These are phyloP conservation scores for Aspergillus haitiensis DNA, from an alignment of 495 filamentous ascomycete species.

Conservation along the genomic window DNA sequence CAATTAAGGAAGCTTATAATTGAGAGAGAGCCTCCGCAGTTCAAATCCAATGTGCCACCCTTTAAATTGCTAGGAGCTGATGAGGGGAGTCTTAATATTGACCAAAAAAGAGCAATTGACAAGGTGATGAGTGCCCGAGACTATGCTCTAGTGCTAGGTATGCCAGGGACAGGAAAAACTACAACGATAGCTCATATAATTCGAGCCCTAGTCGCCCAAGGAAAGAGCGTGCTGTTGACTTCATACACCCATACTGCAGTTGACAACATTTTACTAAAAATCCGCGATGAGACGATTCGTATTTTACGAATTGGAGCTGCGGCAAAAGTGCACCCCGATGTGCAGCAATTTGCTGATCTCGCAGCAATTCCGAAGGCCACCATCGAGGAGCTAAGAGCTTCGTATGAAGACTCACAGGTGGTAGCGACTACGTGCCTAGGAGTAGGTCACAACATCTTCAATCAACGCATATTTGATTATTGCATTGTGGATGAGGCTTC, in stretches of 20 bases:
- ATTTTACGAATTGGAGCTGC: constrained; percentile 79
- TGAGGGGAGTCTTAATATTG: constrained; percentile 70
- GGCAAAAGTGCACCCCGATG: constrained; percentile 82
- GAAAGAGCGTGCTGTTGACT: constrained; percentile 88
- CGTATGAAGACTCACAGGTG: constrained; percentile 79
- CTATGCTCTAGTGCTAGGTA: constrained; percentile 92
- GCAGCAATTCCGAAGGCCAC: constrained; percentile 66
- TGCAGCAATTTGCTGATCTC: constrained; percentile 78
- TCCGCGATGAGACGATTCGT: constrained; percentile 73
- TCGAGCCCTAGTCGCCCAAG: constrained; percentile 80
- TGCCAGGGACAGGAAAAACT: constrained; percentile 98
- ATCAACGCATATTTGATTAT: constrained; percentile 88
- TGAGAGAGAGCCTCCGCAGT: constrained; percentile 67
- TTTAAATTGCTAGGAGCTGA: constrained; percentile 52
- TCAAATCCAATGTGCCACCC: constrained; percentile 63
- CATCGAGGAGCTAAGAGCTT: constrained; percentile 78
- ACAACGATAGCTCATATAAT: constrained; percentile 98
- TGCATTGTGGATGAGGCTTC: constrained; percentile 98
- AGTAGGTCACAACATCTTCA: constrained; percentile 85
- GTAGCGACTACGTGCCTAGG: constrained; percentile 95
- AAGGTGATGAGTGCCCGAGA: constrained; percentile 95
- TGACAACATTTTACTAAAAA: constrained; percentile 94
- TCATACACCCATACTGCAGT: constrained; percentile 97
- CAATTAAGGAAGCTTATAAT: constrained; percentile 77
- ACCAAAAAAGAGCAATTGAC: constrained; percentile 80